Evolutionary conservation across 352 stramenopile genomes (phyloP).

Genomic region (Pythium rhizo-oryzae): DNA sequence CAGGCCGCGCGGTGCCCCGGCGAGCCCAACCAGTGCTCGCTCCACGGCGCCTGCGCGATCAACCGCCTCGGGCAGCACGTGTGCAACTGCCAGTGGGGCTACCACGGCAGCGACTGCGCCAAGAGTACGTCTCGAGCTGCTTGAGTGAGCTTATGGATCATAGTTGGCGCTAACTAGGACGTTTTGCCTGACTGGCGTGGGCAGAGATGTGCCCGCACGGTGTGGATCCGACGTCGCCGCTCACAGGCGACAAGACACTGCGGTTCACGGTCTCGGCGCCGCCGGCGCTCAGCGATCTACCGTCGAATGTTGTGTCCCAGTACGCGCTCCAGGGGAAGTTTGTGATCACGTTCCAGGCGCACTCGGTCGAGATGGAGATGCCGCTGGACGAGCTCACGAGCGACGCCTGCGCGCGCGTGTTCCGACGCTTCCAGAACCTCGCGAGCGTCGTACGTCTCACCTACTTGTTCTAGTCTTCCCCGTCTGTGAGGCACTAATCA

Average conservation of each 20-base stretch:
- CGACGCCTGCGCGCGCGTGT: conserved; percentile 59
- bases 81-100: conserved; percentile 84
- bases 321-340: conserved; percentile 44
- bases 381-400: conserved; percentile 52
- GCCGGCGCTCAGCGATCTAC: conserved; percentile 15
- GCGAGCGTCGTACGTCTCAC: conserved; percentile 42
- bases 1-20: conserved; percentile 45
- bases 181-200: neutral
- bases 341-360: conserved; percentile 63
- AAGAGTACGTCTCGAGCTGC: conserved; percentile 49
- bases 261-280: conserved; percentile 37
- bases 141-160: too few species aligned
- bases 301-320: neutral
- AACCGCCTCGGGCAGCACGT: conserved; percentile 65
- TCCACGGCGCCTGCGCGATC: conserved; percentile 67
- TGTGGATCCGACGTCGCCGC: conserved; percentile 46
- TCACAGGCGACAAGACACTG: conserved; percentile 55
- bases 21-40: conserved; percentile 65
- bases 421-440: conserved; percentile 74
- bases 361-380: conserved; percentile 70
- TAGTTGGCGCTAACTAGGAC: too few species aligned
- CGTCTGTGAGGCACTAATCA: neutral
- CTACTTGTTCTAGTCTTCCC: neutral
- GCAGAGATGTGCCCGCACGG: conserved; percentile 78
- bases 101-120: conserved; percentile 57